A percentile compares a stretch with the other conserved stretches of the same genome.
Evolutionary conservation across 208 protist species (phyloP).

Genomic region (Lotmaria passim): DNA sequence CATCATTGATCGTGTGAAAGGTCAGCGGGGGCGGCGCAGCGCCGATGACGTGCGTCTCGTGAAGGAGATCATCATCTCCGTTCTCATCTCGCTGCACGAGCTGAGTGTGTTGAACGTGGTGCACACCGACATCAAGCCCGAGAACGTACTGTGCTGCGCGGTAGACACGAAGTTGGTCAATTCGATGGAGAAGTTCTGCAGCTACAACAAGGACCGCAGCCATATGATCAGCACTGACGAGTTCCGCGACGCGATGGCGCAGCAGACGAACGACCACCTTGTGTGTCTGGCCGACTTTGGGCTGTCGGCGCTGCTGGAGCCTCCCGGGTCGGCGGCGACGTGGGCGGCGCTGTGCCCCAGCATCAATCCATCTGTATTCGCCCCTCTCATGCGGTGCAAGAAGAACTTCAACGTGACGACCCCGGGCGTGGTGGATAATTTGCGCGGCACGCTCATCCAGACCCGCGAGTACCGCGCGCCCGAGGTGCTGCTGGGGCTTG

Average conservation of each 20-base stretch:
- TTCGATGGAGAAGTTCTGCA: slow-evolving; percentile 74
- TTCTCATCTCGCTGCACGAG: slow-evolving; percentile 72
- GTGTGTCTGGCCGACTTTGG: slow-evolving; percentile 83
- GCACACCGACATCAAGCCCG: slow-evolving; percentile 94
- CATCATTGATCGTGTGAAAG: slow-evolving; percentile 74
- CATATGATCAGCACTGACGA: slow-evolving; percentile 39
- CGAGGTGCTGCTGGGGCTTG: slow-evolving; percentile 86
- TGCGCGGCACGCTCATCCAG: slow-evolving; percentile 81
- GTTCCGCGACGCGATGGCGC: slow-evolving; percentile 28
- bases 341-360: slow-evolving; percentile 28
- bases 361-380: slow-evolving; percentile 29
- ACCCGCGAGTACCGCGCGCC: slow-evolving; percentile 92
- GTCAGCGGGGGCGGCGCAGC: slow-evolving; percentile 44
- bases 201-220: slow-evolving; percentile 55
- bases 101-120: slow-evolving; percentile 81
- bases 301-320: slow-evolving; percentile 71
- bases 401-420: slow-evolving; percentile 64
- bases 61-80: slow-evolving; percentile 77
- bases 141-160: slow-evolving; percentile 83
- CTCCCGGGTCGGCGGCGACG: slow-evolving; percentile 21
- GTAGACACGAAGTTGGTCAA: slow-evolving; percentile 67
- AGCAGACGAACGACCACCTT: slow-evolving; percentile 52
- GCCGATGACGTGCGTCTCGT: slow-evolving; percentile 68
- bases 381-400: slow-evolving; percentile 51
- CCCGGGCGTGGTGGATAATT: slow-evolving; percentile 65